Evolutionary conservation across 768 basidiomycete species (phyloP), one percentile per base, ranked within the genome.

Genomic region (Trametes villosa): DNA sequence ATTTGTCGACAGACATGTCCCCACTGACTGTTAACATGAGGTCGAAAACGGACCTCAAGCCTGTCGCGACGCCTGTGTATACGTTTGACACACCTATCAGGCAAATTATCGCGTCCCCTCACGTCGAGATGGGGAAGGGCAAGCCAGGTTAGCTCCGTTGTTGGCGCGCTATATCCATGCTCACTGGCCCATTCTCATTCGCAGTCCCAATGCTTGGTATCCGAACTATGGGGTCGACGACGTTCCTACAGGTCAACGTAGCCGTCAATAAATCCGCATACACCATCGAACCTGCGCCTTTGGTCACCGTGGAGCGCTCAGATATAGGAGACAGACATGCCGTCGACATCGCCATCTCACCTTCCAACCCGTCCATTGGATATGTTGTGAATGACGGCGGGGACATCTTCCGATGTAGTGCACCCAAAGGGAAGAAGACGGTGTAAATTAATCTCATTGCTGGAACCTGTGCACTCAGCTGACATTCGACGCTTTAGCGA

Each of bases 11-110:
- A 89, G 89, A 85, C 65, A 68, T 88, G 8, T 85, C 84, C 1
- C 75, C 70, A 1, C 74, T 82, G 13, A 53, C 64, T n/a, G 71
- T 64, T 4, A 46, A 50, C 33, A 62, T 73, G 40, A 69, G 65
- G 20, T 44, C 66, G 63, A 26, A 65, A 69, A 8, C 62, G 44
- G 8, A 62, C 26, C 80, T 82, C 45, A 78, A 70, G 40, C 81
- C 86, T 2, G 71, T 69, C 41, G 76, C 76, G 2, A 72, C 63
- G 5, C 76, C 85, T 5, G 68, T 76, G 7, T 74, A 75, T 60
- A 73, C 74, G 2, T 91, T 90, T 60, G 73, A 81, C 20, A 90
- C 89, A 2, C 89, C 91, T 13, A 89, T 93, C 53, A 78, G 79
- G 53, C 91, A 92, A 64, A 75, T 92, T 3, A 30, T 56, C 9